Percentiles rank a stretch among this genome's conserved stretches.
Evolutionary conservation across 768 basidiomycete genomes (phyloP).

Genomic region (Botryobasidium botryosum): DNA sequence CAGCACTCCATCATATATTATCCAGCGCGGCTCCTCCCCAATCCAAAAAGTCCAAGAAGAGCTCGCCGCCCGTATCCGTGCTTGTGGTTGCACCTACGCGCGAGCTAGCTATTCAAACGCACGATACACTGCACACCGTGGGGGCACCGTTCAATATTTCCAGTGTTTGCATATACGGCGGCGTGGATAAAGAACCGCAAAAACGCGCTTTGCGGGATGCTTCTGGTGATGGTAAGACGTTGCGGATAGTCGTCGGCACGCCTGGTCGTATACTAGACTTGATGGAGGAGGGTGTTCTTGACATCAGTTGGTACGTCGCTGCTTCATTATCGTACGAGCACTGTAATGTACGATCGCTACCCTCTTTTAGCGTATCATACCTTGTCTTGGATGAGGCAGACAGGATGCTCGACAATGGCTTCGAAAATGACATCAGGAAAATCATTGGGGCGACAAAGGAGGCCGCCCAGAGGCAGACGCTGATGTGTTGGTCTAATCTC

Average conservation of each 20-base stretch:
- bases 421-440: constrained; percentile 89
- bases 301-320: constrained; percentile 49
- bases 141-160: constrained; percentile 59
- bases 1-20: constrained; percentile 54
- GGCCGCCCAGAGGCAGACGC: constrained; percentile 60
- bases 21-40: too few relatives aligned
- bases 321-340: background rate
- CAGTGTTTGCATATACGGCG: constrained; percentile 84
- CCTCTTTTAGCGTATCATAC: constrained; percentile 50
- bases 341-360: constrained; percentile 3
- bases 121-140: constrained; percentile 59
- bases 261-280: constrained; percentile 88
- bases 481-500: constrained; percentile 63
- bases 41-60: constrained; percentile 16
- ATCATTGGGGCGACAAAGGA: constrained; percentile 68
- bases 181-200: constrained; percentile 82
- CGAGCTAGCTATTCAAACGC: constrained; percentile 90
- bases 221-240: constrained; percentile 34
- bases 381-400: constrained; percentile 96
- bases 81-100: constrained; percentile 89
- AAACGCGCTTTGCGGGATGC: constrained; percentile 42
- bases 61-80: constrained; percentile 21
- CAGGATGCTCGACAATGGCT: constrained; percentile 94
- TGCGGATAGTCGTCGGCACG: constrained; percentile 78
- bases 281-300: constrained; percentile 71